phyloP scores from a whole-genome alignment of 495 filamentous ascomycete genomes.

The Podospora conica region DNA sequence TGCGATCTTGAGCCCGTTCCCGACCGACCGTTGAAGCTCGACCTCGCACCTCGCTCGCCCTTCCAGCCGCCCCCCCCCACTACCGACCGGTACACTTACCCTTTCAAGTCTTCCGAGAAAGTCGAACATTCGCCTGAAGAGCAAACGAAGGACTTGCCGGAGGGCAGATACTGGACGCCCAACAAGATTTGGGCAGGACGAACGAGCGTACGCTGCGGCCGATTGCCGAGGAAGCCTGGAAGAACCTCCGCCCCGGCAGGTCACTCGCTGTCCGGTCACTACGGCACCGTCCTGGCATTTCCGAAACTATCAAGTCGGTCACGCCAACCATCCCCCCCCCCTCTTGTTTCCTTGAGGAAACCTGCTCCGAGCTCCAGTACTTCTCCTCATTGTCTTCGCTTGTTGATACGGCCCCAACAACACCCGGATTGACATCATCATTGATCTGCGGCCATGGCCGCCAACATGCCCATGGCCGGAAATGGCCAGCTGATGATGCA shows the following conservation, averaged over 20 bases:
- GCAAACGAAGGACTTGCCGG: background rate
- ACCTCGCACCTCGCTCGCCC: too few species aligned
- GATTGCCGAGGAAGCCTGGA: background rate
- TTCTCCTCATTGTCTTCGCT: background rate
- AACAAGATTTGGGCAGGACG: background rate
- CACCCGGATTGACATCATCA: conserved; percentile 13
- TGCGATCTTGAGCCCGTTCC: background rate
- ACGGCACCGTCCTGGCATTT: background rate
- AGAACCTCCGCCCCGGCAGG: background rate
- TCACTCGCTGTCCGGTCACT: background rate
- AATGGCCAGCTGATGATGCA: conserved; percentile 33
- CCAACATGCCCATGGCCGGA: conserved; percentile 40
- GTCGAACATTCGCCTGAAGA: background rate
- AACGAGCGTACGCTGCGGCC: background rate
- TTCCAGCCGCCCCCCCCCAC: background rate
- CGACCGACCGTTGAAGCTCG: background rate
- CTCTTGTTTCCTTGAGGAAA: background rate
- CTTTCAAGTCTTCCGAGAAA: background rate
- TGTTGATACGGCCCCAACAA: background rate
- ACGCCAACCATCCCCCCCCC: background rate
- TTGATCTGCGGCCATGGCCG: conserved; percentile 42
- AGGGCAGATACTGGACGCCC: background rate
- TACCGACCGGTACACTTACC: too few species aligned
- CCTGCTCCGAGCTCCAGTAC: background rate
- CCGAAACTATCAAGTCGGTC: background rate